These are phyloP conservation scores for Kregervanrija pseudodelftensis DNA, from an alignment of 805 yeast genomes.

Conservation along the genomic window DNA sequence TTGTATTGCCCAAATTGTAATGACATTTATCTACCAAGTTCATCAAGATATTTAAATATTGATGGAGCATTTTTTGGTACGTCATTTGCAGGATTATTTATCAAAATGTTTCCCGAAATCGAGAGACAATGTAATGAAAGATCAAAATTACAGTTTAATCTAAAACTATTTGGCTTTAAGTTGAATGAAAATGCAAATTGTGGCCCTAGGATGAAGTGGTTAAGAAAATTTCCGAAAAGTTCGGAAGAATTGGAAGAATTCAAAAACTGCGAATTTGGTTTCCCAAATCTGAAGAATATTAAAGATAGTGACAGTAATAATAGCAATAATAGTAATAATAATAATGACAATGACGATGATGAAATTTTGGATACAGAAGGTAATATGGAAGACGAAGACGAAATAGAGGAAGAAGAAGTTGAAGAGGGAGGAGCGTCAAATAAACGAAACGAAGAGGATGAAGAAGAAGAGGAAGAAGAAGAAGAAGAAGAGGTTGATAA, in stretches of 20 bases:
- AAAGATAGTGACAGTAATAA: constrained; percentile 22
- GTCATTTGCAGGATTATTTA: constrained; percentile 86
- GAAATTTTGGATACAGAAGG: constrained; percentile 9
- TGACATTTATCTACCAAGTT: constrained; percentile 82
- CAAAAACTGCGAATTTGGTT: constrained; percentile 53
- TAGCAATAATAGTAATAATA: constrained; percentile 18
- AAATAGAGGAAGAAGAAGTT: constrained; percentile 1
- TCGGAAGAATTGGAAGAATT: constrained; percentile 56
- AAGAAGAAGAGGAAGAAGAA: constrained; percentile 10
- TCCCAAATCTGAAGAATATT: constrained; percentile 36
- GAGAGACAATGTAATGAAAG: constrained; percentile 66
- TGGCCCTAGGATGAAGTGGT: constrained; percentile 97
- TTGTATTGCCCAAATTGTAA: constrained; percentile 92
- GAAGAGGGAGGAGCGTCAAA: neutral
- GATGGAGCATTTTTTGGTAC: constrained; percentile 99
- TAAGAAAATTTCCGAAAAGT: constrained; percentile 67
- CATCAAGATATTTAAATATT: constrained; percentile 77
- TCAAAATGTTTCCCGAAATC: constrained; percentile 86
- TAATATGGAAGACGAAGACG: constrained; percentile 16
- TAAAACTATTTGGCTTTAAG: constrained; percentile 83
- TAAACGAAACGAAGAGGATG: constrained; percentile 11
- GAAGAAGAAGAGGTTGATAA: constrained; percentile 4
- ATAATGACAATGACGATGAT: constrained; percentile 13
- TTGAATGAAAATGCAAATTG: constrained; percentile 64
- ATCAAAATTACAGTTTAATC: constrained; percentile 51